These are phyloP conservation scores for Emericellopsis atlantica DNA, from an alignment of 2,329 filamentous ascomycete genomes.

Conservation along the genomic window DNA sequence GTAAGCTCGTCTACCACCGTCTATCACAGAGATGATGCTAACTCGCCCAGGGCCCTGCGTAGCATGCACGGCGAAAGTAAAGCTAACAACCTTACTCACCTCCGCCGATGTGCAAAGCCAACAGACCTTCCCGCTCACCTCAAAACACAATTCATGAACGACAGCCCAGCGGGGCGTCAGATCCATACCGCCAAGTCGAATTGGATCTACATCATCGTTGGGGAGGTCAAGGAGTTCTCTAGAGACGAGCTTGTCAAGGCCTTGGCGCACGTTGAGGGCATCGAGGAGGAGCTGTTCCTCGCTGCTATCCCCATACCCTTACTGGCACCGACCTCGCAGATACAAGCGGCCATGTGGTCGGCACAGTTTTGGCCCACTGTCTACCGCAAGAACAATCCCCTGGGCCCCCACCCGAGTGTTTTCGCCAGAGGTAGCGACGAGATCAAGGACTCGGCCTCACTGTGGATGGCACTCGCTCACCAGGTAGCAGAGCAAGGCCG, in stretches of 20 bases:
- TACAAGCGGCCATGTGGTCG: conserved; percentile 65
- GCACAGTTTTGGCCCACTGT: conserved; percentile 72
- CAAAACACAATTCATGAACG: conserved; percentile 48
- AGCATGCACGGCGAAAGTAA: conserved; percentile 44
- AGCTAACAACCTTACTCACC: conserved; percentile 54
- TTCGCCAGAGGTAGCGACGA: conserved; percentile 58
- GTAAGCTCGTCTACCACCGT: conserved; percentile 32
- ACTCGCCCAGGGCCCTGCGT: conserved; percentile 35
- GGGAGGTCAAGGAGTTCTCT: conserved; percentile 36
- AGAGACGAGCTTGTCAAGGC: conserved; percentile 36
- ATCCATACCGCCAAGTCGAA: conserved; percentile 48
- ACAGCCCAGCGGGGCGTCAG: conserved; percentile 37
- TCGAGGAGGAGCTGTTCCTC: conserved; percentile 42
- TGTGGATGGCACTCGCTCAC: conserved; percentile 58
- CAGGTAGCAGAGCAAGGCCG: conserved; percentile 48
- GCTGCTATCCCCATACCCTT: conserved; percentile 56
- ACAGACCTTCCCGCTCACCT: conserved; percentile 54
- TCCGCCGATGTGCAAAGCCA: conserved; percentile 65
- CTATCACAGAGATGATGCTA: conserved; percentile 3
- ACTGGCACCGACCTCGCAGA: conserved; percentile 60
- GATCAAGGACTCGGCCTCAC: conserved; percentile 47
- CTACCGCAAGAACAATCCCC: conserved; percentile 78
- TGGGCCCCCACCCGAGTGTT: conserved; percentile 69
- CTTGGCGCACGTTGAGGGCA: conserved; percentile 34
- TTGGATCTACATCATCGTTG: conserved; percentile 46